Base-by-base conservation (phyloP, 306 rosid genomes). In the Purshia tridentata region DNA sequence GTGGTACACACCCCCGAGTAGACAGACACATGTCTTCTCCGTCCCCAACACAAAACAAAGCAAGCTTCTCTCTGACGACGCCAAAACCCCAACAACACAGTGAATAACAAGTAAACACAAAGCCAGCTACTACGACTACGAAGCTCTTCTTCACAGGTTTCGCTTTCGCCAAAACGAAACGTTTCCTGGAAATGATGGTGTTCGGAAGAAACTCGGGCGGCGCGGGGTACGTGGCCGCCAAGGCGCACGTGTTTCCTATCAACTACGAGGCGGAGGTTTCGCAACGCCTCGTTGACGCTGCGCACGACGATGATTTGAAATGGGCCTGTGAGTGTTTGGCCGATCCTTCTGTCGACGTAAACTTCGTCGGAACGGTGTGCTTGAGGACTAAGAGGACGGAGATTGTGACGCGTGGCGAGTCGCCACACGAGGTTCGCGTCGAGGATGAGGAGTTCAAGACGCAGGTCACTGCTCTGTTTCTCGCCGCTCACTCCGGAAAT, bases 391-490 rank as follows among this genome's bases (percentile, higher is more conserved):
- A 69, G 74, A 85, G 78, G 60, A 81, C 87, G 40, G 92, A 89
- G 80, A 78, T 89, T 55, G 83, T 76, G 22, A 64, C 76, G 68
- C 81, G 55, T 35, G 91, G 81, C 16, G 88, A 85, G 80, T 79
- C 72, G 72, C 76, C 88, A 61, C 87, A 85, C 68, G 65, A 82
- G 77, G 90, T 89, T 8, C 65, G 58, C 10, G 78, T 82, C 3
- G 83, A 50, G 14, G 81, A 77, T 75, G 84, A 89, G 75, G 91
- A 89, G 83, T 89, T 81, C 76, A 89, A 80, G 75, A 87, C 91
- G 44, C 88, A 85, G n/a, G 87, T 87, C 58, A 85, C 91, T 40
- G 84, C 95, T 58, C 81, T 89, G 76, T 87, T 89, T 48, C 77
- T 89, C 45, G 90, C 90, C 23, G 84, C 88, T 55, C 88, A 87